Conservation (phyloP, 2,329 filamentous ascomycete genomes). For the Apiospora hydei region DNA sequence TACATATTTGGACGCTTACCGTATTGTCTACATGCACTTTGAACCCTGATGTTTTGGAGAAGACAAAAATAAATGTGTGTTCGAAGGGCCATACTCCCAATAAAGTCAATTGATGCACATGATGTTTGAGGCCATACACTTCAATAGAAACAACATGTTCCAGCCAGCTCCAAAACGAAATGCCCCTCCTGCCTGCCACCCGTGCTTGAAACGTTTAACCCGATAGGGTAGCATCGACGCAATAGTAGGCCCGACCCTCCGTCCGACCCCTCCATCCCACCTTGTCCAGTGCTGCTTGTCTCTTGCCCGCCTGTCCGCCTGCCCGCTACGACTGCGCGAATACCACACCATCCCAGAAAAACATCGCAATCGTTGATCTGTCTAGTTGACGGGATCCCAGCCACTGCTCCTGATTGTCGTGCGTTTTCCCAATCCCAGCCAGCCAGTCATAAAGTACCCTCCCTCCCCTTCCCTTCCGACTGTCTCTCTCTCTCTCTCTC, state of each 20-base stretch:
- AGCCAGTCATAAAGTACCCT: conserved; percentile 2
- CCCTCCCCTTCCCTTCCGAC: conserved; percentile 31
- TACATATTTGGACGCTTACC: background rate
- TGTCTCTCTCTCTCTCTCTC: conserved; percentile 19
- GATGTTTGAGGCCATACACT: too few relatives aligned
- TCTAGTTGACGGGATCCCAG: background rate
- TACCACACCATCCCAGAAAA: background rate
- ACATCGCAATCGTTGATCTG: conserved; percentile 10
- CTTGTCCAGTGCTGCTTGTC: background rate
- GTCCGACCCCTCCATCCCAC: conserved; percentile 20
- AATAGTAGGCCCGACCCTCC: conserved; percentile 22
- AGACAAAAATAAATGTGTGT: too few relatives aligned
- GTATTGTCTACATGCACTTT: background rate
- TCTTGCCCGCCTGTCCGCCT: background rate
- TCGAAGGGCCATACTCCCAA: too few relatives aligned
- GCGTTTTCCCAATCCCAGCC: background rate
- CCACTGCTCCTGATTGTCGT: conserved; percentile 12
- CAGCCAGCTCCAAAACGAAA: background rate
- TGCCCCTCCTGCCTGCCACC: background rate
- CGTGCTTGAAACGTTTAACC: conserved; percentile 14
- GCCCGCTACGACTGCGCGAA: background rate
- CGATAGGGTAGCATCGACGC: conserved; percentile 15
- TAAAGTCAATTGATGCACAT: too few relatives aligned
- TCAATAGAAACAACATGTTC: too few relatives aligned
- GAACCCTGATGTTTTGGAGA: too few relatives aligned